Evolutionary conservation across 805 yeast genomes (phyloP).

Genomic region (Spathaspora hagerdaliae): DNA sequence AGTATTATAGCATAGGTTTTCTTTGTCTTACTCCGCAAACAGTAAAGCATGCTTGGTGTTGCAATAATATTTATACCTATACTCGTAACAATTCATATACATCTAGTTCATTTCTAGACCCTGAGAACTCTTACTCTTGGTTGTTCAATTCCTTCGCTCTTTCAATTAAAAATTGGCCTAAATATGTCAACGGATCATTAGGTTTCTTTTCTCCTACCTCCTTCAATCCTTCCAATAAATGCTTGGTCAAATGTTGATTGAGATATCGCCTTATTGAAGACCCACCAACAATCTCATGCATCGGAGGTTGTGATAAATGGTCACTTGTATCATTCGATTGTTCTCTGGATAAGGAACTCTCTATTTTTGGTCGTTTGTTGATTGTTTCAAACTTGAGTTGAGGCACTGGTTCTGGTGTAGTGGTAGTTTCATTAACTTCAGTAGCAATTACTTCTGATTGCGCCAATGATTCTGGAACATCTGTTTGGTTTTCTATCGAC

Average conservation of each 20-base stretch:
- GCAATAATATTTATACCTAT: too few species aligned
- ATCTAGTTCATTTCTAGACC: not conserved
- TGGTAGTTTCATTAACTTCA: too few species aligned
- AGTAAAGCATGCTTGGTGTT: too few species aligned
- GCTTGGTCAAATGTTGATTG: conserved; percentile 60
- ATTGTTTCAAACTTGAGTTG: not conserved
- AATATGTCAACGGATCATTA: conserved; percentile 46
- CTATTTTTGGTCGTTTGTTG: conserved; percentile 4
- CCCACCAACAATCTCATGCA: conserved; percentile 61
- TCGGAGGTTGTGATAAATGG: conserved; percentile 15
- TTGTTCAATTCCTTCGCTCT: conserved; percentile 11
- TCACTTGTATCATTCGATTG: not conserved
- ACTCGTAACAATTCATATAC: not conserved
- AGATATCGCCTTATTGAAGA: conserved; percentile 68
- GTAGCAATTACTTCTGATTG: not conserved
- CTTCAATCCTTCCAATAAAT: conserved; percentile 60
- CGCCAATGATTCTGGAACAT: not conserved
- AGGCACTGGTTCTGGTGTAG: not conserved
- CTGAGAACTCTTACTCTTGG: not conserved
- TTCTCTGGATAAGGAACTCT: conserved; percentile 2
- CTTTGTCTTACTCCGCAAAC: too few species aligned
- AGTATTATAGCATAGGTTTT: too few species aligned
- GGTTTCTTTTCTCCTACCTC: conserved; percentile 50
- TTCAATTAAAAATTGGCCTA: conserved; percentile 52
- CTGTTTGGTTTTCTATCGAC: not conserved